Conservation (phyloP, 805 yeast genomes). For the Cyberlindnera meyerae region DNA sequence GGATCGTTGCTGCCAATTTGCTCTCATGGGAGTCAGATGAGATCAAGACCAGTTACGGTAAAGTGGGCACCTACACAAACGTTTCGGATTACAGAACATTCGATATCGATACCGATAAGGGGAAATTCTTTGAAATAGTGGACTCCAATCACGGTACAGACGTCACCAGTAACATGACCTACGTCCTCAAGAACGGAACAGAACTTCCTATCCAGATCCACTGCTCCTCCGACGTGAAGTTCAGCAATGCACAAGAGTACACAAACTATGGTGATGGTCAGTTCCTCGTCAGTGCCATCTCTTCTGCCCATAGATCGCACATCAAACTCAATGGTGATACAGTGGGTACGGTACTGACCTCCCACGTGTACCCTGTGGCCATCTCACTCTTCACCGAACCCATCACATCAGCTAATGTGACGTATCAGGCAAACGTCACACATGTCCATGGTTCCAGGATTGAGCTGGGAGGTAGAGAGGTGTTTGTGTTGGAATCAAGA, state of each 20-base stretch:
- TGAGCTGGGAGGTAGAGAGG: constrained; percentile 17
- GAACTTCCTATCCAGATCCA: constrained; percentile 21
- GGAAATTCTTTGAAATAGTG: constrained; percentile 23
- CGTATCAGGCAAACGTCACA: constrained; percentile 18
- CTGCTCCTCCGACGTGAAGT: constrained; percentile 23
- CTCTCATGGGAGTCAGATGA: constrained; percentile 47
- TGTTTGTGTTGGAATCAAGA: constrained; percentile 18
- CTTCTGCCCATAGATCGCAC: constrained; percentile 11
- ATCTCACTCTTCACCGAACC: constrained; percentile 14
- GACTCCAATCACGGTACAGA: constrained; percentile 12
- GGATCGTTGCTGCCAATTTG: constrained; percentile 57
- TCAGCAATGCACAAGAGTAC: constrained; percentile 37
- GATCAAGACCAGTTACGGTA: constrained; percentile 38
- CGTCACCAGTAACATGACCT: constrained; percentile 16
- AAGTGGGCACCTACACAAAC: constrained; percentile 27
- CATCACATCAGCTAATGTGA: constrained; percentile 11
- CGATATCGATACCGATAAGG: constrained; percentile 12
- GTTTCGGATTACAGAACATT: constrained; percentile 9
- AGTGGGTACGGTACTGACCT: constrained; percentile 8
- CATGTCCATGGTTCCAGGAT: constrained; percentile 20
- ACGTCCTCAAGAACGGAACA: constrained; percentile 20
- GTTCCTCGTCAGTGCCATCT: constrained; percentile 17
- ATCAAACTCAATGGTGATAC: constrained; percentile 13
- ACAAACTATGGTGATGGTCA: constrained; percentile 37
- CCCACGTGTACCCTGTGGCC: constrained; percentile 20